A percentile compares a stretch with the other conserved stretches of the same genome.
These are phyloP conservation scores for Pichia sp. DNA, from an alignment of 1,139 yeast species.

Conservation along the genomic window DNA sequence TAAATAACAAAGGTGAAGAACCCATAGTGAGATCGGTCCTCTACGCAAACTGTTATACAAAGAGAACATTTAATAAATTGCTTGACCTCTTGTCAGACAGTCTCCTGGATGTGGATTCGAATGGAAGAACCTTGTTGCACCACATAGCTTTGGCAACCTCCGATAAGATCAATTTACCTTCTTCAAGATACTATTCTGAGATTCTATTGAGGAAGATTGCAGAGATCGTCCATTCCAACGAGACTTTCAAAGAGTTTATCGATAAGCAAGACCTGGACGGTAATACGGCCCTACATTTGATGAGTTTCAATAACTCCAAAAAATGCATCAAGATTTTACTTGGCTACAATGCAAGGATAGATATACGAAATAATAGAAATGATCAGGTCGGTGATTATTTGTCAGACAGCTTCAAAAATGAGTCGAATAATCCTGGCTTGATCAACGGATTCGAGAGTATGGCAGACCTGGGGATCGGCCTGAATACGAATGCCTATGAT, in stretches of 20 bases:
- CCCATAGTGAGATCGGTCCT: constrained; percentile 54
- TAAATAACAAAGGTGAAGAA: constrained; percentile 50
- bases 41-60: constrained; percentile 48
- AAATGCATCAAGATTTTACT: constrained; percentile 70
- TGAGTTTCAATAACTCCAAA: constrained; percentile 70
- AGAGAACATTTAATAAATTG: constrained; percentile 45
- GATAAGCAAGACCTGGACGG: constrained; percentile 81
- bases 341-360: constrained; percentile 67
- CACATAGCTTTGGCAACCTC: constrained; percentile 67
- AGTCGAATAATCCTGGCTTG: constrained; percentile 11
- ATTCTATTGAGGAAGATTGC: constrained; percentile 64
- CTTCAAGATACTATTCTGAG: constrained; percentile 81
- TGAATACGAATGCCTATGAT: constrained; percentile 12
- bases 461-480: not conserved
- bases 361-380: constrained; percentile 66
- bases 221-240: constrained; percentile 49
- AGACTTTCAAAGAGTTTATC: constrained; percentile 58
- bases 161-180: constrained; percentile 59
- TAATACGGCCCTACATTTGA: constrained; percentile 82
- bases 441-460: not conserved
- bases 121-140: constrained; percentile 71
- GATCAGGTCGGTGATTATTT: constrained; percentile 72
- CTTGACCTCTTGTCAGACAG: constrained; percentile 45
- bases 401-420: constrained; percentile 36
- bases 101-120: constrained; percentile 53